phyloP scores from a whole-genome alignment of 2,329 filamentous ascomycete genomes.

The Purpureocillium lavendulum region DNA sequence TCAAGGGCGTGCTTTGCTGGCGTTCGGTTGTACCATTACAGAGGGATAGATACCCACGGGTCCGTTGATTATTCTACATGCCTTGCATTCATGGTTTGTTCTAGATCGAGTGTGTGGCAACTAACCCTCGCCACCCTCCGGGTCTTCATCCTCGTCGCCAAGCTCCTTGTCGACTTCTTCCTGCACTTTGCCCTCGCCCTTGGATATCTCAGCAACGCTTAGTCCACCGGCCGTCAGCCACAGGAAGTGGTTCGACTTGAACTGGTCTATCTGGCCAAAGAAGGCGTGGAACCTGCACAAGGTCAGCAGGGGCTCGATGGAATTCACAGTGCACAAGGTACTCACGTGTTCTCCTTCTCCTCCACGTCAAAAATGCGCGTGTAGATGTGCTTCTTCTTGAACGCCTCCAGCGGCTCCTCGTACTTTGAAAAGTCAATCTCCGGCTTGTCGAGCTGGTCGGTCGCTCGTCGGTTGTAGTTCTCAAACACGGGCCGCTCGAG shows the following conservation, averaged over 20 bases:
- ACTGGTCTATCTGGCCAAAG: constrained; percentile 73
- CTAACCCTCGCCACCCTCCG: constrained; percentile 36
- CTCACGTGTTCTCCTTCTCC: constrained; percentile 78
- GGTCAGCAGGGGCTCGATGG: too few species aligned
- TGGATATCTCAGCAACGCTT: constrained; percentile 41
- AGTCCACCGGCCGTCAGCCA: constrained; percentile 67
- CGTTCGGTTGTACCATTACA: neutral
- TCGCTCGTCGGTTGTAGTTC: constrained; percentile 71
- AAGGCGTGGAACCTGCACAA: constrained; percentile 60
- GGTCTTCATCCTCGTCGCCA: constrained; percentile 44
- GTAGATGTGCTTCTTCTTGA: constrained; percentile 91
- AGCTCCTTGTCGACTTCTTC: constrained; percentile 37
- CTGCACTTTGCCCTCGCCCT: constrained; percentile 26
- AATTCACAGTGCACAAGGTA: constrained; percentile 16
- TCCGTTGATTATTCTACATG: neutral
- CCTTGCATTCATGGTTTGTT: neutral
- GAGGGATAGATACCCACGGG: constrained; percentile 4
- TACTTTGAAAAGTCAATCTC: constrained; percentile 72
- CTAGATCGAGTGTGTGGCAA: neutral
- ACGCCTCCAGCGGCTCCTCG: constrained; percentile 71
- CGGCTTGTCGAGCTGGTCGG: constrained; percentile 52
- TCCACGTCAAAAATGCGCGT: constrained; percentile 85
- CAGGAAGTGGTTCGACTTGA: constrained; percentile 62
- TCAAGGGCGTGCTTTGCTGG: neutral
- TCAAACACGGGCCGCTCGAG: constrained; percentile 90